Base-by-base conservation (phyloP, 129 eudicot genomes). In the Scalesia atractyloides region DNA sequence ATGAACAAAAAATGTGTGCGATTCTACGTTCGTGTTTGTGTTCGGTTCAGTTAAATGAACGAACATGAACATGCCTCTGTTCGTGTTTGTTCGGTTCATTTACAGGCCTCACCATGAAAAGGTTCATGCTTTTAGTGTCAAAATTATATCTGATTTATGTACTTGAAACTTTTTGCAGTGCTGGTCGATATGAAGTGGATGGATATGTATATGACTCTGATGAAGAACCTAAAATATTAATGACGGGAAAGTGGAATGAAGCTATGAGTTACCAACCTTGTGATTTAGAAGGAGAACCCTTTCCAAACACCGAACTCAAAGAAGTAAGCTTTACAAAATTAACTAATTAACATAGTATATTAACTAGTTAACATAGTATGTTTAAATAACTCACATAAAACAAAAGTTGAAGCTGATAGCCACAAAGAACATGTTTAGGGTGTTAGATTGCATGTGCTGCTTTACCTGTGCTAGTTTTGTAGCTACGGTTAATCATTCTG, bases 161-260 rank as follows among this genome's bases (percentile, higher is more conserved):
- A 20, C 43, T 65, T 51, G 37, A 60, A 68, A 65, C 34, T 9
- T 24, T 69, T n/a, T 85, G 67, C 80, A 94, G 98, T 26, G 97
- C 98, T 76, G 88, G 88, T 73, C 85, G 98, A 4, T 94, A 89
- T 81, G 98, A 94, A 70, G 97, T 94, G 65, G 98, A 94, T 86
- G 98, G 98, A 77, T 90, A 94, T 73, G 98, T 88, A 9, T 94
- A 89, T 44, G 83, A 87, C 73, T 84, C 97, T 15, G 82, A 77
- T 10, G 98, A 94, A 67, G 98, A 94, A 75, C 98, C 98, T 47
- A 94, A 87, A 73, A 76, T 94, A 34, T 86, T 94, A 82, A 87
- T 94, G 96, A 94, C 97, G 3, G 98, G 97, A 16, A 94, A 94
- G 66, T 94, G 98, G 92, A 90, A 84, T 19, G 93, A 94, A 81